Base-by-base conservation (phyloP, 345 rosid species). In the Eucalyptus pumila region DNA sequence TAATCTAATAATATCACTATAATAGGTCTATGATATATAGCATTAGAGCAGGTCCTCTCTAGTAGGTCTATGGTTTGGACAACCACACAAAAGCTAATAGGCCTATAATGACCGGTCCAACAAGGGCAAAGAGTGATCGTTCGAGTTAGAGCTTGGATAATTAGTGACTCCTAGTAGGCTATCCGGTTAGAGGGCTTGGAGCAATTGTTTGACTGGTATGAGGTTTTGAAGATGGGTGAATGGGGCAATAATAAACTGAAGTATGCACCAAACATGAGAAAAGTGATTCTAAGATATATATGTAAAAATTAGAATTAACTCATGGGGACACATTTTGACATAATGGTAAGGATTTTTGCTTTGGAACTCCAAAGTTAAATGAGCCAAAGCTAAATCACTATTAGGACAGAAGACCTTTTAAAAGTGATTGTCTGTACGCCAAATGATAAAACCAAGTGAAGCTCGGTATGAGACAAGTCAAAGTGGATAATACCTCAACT, bases 371-470 rank as follows among this genome's bases (percentile, higher is more conserved):
- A 4, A 56, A 56, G 27, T 56, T 56, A 24, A 24, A 23, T 0
- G 6, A 56, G 62, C 6, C 2, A 0, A 56, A 56, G 30, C 30
- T 24, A 56, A 24, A 56, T 1, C 62, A 56, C 62, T 24, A 56
- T 9, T 24, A 56, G 13, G 27, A 56, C 1, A 24, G 27, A 23
- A 23, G 30, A 56, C 30, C 30, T 56, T 3, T 1, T 56, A 10
- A 23, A 24, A 56, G 13, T 56, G 13, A 9, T 56, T 24, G 13
- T 24, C 0, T 24, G 0, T 56, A 24, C 0, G 6, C 62, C 13
- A 56, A 21, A 9, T 2, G 60, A 56, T 24, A 56, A 56, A 56
- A 56, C 3, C 3, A n/a, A n/a, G 13, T 56, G 30, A 23, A 56
- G 14, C 13, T 56, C 2, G 6, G 9, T 56, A 56, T 24, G 62